Evolutionary conservation across 2,329 filamentous ascomycete species (phyloP), one percentile per base, ranked within the genome.

Genomic region (Dothistroma pini): DNA sequence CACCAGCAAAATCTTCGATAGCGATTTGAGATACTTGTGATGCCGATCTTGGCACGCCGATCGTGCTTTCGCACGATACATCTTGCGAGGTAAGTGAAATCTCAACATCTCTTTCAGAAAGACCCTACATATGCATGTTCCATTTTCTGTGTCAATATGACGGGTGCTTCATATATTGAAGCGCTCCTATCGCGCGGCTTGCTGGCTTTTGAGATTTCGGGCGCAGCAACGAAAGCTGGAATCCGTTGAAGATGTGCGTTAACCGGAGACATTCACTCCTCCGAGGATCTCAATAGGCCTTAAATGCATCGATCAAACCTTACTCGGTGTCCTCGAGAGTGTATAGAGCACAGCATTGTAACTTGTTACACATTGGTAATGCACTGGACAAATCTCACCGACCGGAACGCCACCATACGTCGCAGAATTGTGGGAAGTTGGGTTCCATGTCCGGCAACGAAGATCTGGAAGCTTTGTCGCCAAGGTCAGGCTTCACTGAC

Each of bases 61-160:
- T 14, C 2, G 19, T 8, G 9, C 21, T 25, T 10, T 35, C 11
- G 12, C 54, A 31, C 21, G 29, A 14, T 38, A 21, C 51, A 32
- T 19, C 49, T 16, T 12, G 31, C 14, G 12, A 12, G 29, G 57
- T 59, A 60, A 60, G 61, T 57, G 38, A 35, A 31, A 51, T 44
- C 16, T 58, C 34, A 35, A 22, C 58, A 47, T 63, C 48, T 60
- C 54, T 21, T 63, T 60, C 49, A 49, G 50, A 59, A 59, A 55
- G 41, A 55, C 29, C 35, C 25, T 19, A 32, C 10, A 35, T 21
- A 19, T 31, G 25, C 6, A 53, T 31, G 19, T 35, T 5, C 34
- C 25, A n/a, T 25, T 8, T 29, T 12, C 29, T 21, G 48, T 10
- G 16, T 29, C 12, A 16, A 7, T 35, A 6, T 12, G 31, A 53